Evolutionary conservation across 371 early-diverging fungal genomes (phyloP).

Genomic region (Dichotomocladium elegans): DNA sequence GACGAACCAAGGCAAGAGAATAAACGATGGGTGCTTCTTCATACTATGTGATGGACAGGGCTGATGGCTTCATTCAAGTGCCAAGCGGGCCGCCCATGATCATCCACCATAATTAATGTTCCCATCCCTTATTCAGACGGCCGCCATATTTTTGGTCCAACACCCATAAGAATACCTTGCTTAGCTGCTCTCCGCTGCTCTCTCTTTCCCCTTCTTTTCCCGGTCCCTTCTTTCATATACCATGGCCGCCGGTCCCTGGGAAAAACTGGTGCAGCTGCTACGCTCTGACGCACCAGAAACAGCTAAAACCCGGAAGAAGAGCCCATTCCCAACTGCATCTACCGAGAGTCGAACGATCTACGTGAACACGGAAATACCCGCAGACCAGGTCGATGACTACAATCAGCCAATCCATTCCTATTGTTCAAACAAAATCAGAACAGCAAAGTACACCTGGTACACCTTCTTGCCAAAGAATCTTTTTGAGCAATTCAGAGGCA

Average conservation of each 20-base stretch:
- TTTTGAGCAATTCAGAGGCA: conserved; percentile 87
- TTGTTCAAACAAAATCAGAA: conserved; percentile 69
- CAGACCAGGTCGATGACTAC: conserved; percentile 37
- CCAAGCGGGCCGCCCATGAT: too few relatives aligned
- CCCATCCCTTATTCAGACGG: too few relatives aligned
- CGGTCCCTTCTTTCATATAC: conserved; percentile 16
- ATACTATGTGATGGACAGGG: too few relatives aligned
- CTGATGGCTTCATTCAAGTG: too few relatives aligned
- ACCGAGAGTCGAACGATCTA: conserved; percentile 39
- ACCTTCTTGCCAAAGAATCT: conserved; percentile 94
- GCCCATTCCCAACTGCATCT: conserved; percentile 32
- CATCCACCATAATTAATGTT: too few relatives aligned
- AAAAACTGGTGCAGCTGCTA: conserved; percentile 8
- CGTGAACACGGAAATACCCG: conserved; percentile 41
- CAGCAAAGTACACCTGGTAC: conserved; percentile 81
- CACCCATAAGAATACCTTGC: too few relatives aligned
- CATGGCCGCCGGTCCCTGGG: conserved; percentile 9
- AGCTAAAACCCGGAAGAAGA: conserved; percentile 15
- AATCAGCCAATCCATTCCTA: conserved; percentile 28
- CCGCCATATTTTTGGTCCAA: too few relatives aligned
- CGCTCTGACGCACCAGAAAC: conserved; percentile 1
- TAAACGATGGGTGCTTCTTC: too few relatives aligned
- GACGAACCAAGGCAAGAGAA: too few relatives aligned
- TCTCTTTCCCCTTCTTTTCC: conserved; percentile 1
- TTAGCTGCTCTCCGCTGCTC: conserved; percentile 1